Evolutionary conservation across 2,329 filamentous ascomycete genomes (phyloP).

Genomic region (Fusarium pseudocircinatum): DNA sequence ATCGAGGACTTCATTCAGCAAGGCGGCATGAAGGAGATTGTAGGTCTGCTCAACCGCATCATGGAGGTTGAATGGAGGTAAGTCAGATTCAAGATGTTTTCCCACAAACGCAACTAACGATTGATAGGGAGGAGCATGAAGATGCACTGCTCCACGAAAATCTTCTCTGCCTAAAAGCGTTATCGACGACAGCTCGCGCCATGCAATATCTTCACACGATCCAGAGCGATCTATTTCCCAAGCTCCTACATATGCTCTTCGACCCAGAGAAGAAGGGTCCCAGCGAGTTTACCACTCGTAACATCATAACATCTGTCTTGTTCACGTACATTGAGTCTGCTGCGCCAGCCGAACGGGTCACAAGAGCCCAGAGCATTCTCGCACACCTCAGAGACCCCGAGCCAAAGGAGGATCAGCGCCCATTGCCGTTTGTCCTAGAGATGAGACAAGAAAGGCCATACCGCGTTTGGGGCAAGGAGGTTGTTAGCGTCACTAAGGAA

Average conservation of each 20-base stretch:
- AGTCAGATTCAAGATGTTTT: slow-evolving; percentile 45
- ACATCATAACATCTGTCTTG: slow-evolving; percentile 87
- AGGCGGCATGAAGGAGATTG: slow-evolving; percentile 92
- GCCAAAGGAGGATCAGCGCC: slow-evolving; percentile 77
- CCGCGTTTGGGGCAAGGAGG: slow-evolving; percentile 92
- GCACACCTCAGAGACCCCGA: slow-evolving; percentile 82
- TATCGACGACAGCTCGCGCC: slow-evolving; percentile 90
- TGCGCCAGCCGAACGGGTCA: slow-evolving; percentile 66
- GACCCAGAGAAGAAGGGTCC: slow-evolving; percentile 98
- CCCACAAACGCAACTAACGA: slow-evolving; percentile 7
- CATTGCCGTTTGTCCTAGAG: slow-evolving; percentile 85
- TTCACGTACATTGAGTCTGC: slow-evolving; percentile 86
- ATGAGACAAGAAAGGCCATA: slow-evolving; percentile 91
- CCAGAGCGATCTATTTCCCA: slow-evolving; percentile 83
- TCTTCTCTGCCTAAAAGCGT: slow-evolving; percentile 89
- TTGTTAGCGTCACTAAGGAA: slow-evolving; percentile 92
- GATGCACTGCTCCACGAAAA: slow-evolving; percentile 92
- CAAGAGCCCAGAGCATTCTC: slow-evolving; percentile 78
- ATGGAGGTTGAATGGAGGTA: slow-evolving; percentile 97
- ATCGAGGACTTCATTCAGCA: slow-evolving; percentile 90
- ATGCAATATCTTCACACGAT: slow-evolving; percentile 83
- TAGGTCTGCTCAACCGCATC: slow-evolving; percentile 86
- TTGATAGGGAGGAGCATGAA: slow-evolving; percentile 87
- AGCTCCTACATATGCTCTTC: slow-evolving; percentile 87
- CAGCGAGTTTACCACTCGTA: slow-evolving; percentile 93